A percentile compares a stretch with the other conserved stretches of the same genome.
Evolutionary conservation across 2,329 filamentous ascomycete species (phyloP).

Genomic region (Fusarium sororula): DNA sequence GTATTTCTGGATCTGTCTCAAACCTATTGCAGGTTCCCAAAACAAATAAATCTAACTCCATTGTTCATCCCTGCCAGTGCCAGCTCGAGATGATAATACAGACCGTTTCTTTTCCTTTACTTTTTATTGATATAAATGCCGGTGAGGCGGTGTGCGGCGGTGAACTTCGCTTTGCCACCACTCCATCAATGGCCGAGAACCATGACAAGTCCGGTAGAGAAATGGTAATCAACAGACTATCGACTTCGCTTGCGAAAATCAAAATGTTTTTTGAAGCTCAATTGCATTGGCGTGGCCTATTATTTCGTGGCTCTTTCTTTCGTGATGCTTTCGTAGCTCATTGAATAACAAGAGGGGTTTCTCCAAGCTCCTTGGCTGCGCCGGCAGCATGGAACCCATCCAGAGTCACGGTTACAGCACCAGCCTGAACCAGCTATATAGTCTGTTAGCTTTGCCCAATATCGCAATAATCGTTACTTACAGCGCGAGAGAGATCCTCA

Average conservation of each 20-base stretch:
- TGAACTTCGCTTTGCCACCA: neutral
- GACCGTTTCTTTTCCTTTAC: constrained; percentile 9
- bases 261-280: constrained; percentile 1
- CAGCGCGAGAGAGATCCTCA: constrained; percentile 89
- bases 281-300: neutral
- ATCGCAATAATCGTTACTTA: constrained; percentile 60
- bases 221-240: constrained; percentile 13
- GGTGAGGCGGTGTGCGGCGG: neutral
- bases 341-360: constrained; percentile 43
- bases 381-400: constrained; percentile 78
- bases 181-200: neutral
- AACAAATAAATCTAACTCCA: constrained; percentile 35
- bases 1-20: constrained; percentile 27
- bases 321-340: neutral
- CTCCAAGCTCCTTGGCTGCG: constrained; percentile 46
- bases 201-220: neutral
- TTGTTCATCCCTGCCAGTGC: constrained; percentile 35
- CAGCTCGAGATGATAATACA: constrained; percentile 38
- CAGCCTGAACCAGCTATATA: constrained; percentile 85
- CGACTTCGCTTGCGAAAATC: constrained; percentile 33
- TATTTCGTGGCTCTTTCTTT: neutral
- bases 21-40: constrained; percentile 20
- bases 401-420: constrained; percentile 86
- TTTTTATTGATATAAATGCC: constrained; percentile 9
- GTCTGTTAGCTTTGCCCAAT: constrained; percentile 35